A percentile compares a stretch with the other conserved stretches of the same genome.
Evolutionary conservation across 306 rosid genomes (phyloP).

Genomic region (Elaeagnus macrophylla): DNA sequence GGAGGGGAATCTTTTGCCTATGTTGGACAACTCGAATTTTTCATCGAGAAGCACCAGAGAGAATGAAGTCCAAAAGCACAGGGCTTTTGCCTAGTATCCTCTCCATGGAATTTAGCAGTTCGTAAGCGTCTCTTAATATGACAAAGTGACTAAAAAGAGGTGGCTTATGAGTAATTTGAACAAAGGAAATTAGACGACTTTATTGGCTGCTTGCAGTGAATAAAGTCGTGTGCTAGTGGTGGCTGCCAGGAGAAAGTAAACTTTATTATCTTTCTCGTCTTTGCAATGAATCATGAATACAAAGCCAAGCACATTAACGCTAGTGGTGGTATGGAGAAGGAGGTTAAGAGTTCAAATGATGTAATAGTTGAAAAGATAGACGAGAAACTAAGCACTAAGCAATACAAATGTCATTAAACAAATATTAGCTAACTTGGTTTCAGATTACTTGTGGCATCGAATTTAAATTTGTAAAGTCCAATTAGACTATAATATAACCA

Average conservation of each 20-base stretch:
- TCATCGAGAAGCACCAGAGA: slow-evolving; percentile 93
- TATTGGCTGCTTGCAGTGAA: slow-evolving; percentile 69
- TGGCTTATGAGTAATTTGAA: slow-evolving; percentile 75
- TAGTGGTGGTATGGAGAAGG: slow-evolving; percentile 31
- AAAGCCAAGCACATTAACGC: slow-evolving; percentile 35
- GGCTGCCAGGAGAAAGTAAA: too few relatives aligned
- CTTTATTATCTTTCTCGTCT: slow-evolving; percentile 46
- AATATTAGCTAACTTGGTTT: slow-evolving; percentile 5
- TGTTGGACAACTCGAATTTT: slow-evolving; percentile 94
- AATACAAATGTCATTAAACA: slow-evolving; percentile 18
- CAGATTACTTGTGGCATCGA: too few relatives aligned
- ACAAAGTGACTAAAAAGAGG: slow-evolving; percentile 47
- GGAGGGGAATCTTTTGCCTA: slow-evolving; percentile 84
- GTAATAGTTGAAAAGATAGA: slow-evolving; percentile 25
- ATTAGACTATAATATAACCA: too few relatives aligned
- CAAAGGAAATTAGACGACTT: slow-evolving; percentile 48
- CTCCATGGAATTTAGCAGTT: slow-evolving; percentile 91
- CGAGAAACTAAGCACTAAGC: slow-evolving; percentile 24
- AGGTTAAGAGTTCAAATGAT: slow-evolving; percentile 37
- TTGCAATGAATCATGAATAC: slow-evolving; percentile 71
- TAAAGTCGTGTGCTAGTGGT: slow-evolving; percentile 38
- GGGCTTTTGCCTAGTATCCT: slow-evolving; percentile 74
- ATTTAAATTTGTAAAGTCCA: too few relatives aligned
- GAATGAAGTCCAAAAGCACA: slow-evolving; percentile 97
- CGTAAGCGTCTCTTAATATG: slow-evolving; percentile 62